Conservation (phyloP, 495 filamentous ascomycete genomes). For the Penicillium paxilli region DNA sequence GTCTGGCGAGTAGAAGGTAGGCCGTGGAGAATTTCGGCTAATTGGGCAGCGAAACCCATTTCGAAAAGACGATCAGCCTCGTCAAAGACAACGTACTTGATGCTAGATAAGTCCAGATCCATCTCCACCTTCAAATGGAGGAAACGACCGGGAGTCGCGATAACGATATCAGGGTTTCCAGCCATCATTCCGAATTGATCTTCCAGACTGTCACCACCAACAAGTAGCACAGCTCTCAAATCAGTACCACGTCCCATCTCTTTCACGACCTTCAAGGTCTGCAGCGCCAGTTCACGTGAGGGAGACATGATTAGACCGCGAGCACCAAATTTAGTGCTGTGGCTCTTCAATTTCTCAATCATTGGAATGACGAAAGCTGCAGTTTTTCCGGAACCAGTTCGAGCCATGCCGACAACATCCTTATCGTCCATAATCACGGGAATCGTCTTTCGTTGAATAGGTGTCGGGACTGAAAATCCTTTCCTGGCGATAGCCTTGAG, state of each 20-base stretch:
- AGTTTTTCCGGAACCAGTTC: slow-evolving; percentile 95
- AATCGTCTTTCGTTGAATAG: slow-evolving; percentile 95
- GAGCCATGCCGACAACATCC: slow-evolving; percentile 96
- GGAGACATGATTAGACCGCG: slow-evolving; percentile 87
- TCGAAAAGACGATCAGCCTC: slow-evolving; percentile 97
- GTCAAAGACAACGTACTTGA: slow-evolving; percentile 93
- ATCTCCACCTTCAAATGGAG: slow-evolving; percentile 95
- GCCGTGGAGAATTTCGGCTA: slow-evolving; percentile 89
- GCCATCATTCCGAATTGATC: slow-evolving; percentile 95
- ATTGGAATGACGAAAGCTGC: slow-evolving; percentile 97
- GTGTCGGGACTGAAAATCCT: slow-evolving; percentile 92
- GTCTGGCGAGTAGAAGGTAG: slow-evolving; percentile 84
- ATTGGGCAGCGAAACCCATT: slow-evolving; percentile 93
- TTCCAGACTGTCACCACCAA: slow-evolving; percentile 93
- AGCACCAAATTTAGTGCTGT: slow-evolving; percentile 81
- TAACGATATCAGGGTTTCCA: slow-evolving; percentile 91
- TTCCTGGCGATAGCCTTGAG: slow-evolving; percentile 88
- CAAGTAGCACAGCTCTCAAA: slow-evolving; percentile 80
- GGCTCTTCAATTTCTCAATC: slow-evolving; percentile 90
- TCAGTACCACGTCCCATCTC: slow-evolving; percentile 90
- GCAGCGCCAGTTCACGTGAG: slow-evolving; percentile 87
- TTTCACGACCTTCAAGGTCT: slow-evolving; percentile 95
- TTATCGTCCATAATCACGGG: slow-evolving; percentile 83
- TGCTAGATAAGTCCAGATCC: slow-evolving; percentile 79
- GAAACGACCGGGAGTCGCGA: slow-evolving; percentile 94